Evolutionary conservation across 164 flowering plant species (phyloP), one percentile per base, ranked within the genome.

Genomic region (Vitis riparia): DNA sequence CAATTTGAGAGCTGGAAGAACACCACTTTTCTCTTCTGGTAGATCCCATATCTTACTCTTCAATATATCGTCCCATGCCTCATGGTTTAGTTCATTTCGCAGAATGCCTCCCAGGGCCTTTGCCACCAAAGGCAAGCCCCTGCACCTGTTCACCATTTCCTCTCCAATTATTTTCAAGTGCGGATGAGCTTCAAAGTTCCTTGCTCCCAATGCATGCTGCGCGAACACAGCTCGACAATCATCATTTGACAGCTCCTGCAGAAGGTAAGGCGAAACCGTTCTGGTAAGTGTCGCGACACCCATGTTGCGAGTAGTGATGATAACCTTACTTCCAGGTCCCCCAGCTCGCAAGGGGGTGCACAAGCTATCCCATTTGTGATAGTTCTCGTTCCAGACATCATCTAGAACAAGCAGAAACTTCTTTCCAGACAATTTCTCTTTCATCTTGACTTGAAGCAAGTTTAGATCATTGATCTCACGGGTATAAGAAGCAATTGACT

Each of bases 331-430:
- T 29, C 66, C 70, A 10, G 11, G 59, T 8, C 19, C 51, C 0
- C 65, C 69, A 0, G 23, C 47, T 23, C 5, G 6, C 0, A 72
- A 52, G 6, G 70, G 69, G 1, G 11, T 14, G 3, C 16, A 19
- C 30, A 72, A 17, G 0, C 2, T 2, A 1, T 23, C 14, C 75
- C 75, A 72, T 2, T 59, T 13, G 19, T 60, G 29, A 37, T 66
- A 52, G 17, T 61, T 27, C n/a, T 61, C 62, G n/a, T 47, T 56
- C 79, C 82, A 79, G 2, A 75, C 58, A 70, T 76, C 82, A 73
- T 79, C 82, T 5, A 75, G 17, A 16, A 79, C 79, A 44, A 76
- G 8, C 4, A 79, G 16, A 32, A 72, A 69, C 27, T 16, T 63
- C 44, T 67, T 62, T 1, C 32, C 52, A 1, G 3, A 8, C 8